phyloP scores from a whole-genome alignment of 352 stramenopile genomes.

The Pythium grandisporangium region DNA sequence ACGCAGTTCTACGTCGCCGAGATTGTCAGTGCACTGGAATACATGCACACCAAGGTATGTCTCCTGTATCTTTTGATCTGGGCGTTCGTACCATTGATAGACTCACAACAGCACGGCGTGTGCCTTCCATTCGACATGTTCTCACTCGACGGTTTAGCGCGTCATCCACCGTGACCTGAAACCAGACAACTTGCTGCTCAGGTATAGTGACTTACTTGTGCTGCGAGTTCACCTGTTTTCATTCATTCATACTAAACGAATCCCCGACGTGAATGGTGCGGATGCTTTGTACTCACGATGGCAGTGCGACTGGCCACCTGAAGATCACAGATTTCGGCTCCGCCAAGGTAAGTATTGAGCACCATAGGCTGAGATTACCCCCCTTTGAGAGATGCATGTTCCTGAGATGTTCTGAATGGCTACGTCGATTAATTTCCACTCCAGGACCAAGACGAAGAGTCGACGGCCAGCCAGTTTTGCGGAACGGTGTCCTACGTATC shows the following conservation, averaged over 20 bases:
- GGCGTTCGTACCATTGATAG: no score
- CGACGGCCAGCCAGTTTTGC: constrained; percentile 54
- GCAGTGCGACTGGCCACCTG: constrained; percentile 66
- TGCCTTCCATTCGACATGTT: no score
- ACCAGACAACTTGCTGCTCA: constrained; percentile 86
- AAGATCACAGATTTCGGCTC: constrained; percentile 90
- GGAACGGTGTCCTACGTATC: constrained; percentile 90
- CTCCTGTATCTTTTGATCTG: not conserved
- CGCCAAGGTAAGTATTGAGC: constrained; percentile 67
- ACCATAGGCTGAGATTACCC: no score
- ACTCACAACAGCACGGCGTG: no score
- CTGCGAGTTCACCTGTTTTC: no score
- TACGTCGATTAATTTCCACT: not conserved
- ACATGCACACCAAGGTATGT: constrained; percentile 88
- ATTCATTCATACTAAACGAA: no score
- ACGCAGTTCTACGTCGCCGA: constrained; percentile 92
- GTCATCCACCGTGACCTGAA: constrained; percentile 97
- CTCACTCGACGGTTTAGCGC: constrained; percentile 34
- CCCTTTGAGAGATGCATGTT: no score
- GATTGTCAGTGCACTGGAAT: constrained; percentile 89
- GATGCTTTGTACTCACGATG: not conserved
- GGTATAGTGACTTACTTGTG: constrained; percentile 19
- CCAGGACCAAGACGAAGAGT: constrained; percentile 68
- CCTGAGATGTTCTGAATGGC: constrained; percentile 3
- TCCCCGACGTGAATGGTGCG: no score